Base-by-base conservation (phyloP, 495 filamentous ascomycete species). In the Hypoxylon lenormandii region DNA sequence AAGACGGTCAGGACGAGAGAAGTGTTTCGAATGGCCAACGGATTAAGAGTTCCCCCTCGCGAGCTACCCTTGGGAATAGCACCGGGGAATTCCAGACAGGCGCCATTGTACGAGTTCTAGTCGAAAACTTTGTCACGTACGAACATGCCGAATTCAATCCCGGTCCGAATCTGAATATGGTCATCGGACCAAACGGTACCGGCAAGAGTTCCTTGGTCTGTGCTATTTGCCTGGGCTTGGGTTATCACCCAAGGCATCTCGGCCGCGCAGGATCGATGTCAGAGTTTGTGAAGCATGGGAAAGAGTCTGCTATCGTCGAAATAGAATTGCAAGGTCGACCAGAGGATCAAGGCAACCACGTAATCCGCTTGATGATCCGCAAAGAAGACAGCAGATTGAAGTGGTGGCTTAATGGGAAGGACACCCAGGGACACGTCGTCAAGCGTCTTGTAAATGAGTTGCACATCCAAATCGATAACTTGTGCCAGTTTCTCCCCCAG, bases 131-230 rank as follows among this genome's bases (percentile, higher is more conserved):
- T 73, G 93, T 99, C 23, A 99, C 96, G 0, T 99, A 98, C 77
- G 92, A 89, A 12, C 86, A 89, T 26, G 94, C 92, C 51, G 92
- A 95, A 66, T 97, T 97, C 77, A 86, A 87, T 50, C 92, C 92
- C 3, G 95, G 95, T 0, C 94, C 96, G 11, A 95, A 91, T 70
- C 76, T 99, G 71, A 99, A 99, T 75, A 98, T 99, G 96, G 88
- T 99, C 59, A 97, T 99, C 70, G 95, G 95, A 0, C 95, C 95
- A 7, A 99, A 99, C 74, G 95, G 95, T 45, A 97, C 95, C 0
- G 95, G 95, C 45, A 99, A 99, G 76, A 97, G 93, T 82, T 97
- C 96, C 0, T 85, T 99, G 28, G 95, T 99, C 26, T 98, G 95
- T 78, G 95, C 96, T 23, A 96, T 99, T 64, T 98, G 96, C 79